phyloP scores from a whole-genome alignment of 495 filamentous ascomycete genomes.

The Glutinoglossum americanum region DNA sequence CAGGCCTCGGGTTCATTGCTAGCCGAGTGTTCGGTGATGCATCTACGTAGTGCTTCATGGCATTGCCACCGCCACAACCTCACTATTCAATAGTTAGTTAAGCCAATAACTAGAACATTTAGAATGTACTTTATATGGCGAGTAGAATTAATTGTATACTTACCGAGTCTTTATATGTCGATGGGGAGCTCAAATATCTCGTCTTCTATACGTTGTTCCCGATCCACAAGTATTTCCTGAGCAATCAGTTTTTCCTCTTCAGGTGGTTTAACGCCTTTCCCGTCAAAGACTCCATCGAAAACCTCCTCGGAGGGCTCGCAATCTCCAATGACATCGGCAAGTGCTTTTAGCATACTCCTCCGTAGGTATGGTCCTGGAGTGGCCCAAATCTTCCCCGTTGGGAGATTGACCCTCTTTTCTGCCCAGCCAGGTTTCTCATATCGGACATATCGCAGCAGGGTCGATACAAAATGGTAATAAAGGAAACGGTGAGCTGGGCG shows the following conservation, averaged over 20 bases:
- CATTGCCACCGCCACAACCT: background rate
- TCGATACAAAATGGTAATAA: background rate
- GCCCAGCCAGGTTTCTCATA: background rate
- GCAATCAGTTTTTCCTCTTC: conserved; percentile 1
- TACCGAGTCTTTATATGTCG: background rate
- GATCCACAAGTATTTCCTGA: background rate
- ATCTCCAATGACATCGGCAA: background rate
- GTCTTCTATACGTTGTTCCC: background rate
- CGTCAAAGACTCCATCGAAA: background rate
- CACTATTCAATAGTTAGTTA: background rate
- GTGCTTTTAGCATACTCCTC: background rate
- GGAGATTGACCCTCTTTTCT: background rate
- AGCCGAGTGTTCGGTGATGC: too few relatives aligned
- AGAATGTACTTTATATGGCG: background rate
- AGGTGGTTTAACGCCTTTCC: background rate
- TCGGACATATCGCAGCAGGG: background rate
- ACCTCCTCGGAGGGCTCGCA: background rate
- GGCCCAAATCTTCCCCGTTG: background rate
- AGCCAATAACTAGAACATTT: background rate
- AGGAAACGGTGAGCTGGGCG: background rate
- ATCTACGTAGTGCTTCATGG: background rate
- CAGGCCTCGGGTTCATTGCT: too few relatives aligned
- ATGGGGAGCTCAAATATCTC: background rate
- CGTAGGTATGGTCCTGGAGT: conserved; percentile 3
- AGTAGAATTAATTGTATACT: background rate